These are phyloP conservation scores for Nowakowskiella sp. DNA, from an alignment of 192 early-diverging fungal species.

Conservation along the genomic window DNA sequence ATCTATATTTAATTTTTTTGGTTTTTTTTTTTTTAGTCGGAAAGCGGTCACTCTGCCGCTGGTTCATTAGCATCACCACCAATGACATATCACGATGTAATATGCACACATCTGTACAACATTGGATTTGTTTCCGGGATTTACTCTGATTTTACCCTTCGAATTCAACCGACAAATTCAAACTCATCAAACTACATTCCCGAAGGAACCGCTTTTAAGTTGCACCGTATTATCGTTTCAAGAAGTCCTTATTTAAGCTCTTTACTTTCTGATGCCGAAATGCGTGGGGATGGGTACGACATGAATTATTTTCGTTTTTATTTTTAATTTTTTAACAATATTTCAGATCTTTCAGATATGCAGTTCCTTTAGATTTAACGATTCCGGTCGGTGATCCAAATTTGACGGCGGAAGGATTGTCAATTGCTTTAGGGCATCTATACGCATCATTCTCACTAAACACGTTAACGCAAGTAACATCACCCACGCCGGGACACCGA, in stretches of 20 bases:
- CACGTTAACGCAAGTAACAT: not conserved
- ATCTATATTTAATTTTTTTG: too few species aligned
- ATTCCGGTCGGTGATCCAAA: constrained; percentile 38
- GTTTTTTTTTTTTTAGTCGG: too few species aligned
- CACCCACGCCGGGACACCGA: constrained; percentile 7
- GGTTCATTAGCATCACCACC: constrained; percentile 6
- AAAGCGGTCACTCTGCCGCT: too few species aligned
- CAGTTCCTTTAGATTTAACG: constrained; percentile 15
- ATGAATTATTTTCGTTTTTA: not conserved
- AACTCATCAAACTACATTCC: not conserved
- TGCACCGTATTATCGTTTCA: constrained; percentile 44
- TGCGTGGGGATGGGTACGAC: constrained; percentile 15
- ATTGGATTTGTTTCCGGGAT: constrained; percentile 36
- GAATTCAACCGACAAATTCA: constrained; percentile 14
- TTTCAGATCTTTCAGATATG: not conserved
- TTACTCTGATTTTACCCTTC: constrained; percentile 38
- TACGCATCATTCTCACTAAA: constrained; percentile 37
- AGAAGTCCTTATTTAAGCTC: constrained; percentile 29
- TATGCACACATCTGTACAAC: constrained; percentile 47
- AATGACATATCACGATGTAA: constrained; percentile 33
- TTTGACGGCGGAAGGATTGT: constrained; percentile 42
- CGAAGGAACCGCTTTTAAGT: constrained; percentile 36
- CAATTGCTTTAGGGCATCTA: constrained; percentile 42
- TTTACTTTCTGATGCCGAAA: constrained; percentile 26
- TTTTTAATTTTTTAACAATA: not conserved